phyloP scores from a whole-genome alignment of 805 yeast genomes.

The Yamadazyma sp. region DNA sequence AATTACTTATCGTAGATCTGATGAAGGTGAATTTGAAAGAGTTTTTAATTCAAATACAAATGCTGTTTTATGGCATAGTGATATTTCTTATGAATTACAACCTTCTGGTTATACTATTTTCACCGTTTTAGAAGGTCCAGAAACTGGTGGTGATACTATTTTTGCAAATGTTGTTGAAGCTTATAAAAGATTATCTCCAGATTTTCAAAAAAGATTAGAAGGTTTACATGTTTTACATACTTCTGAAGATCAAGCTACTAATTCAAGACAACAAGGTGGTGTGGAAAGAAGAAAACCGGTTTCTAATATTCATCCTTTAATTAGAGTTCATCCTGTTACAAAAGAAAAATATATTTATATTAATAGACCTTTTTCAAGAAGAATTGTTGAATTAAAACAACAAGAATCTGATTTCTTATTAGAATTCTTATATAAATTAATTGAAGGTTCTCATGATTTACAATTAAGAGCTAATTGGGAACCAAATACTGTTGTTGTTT shows the following conservation, averaged over 20 bases:
- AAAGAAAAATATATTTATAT: slow-evolving; percentile 57
- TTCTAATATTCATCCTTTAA: slow-evolving; percentile 63
- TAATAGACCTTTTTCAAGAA: slow-evolving; percentile 60
- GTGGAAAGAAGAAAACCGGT: slow-evolving; percentile 69
- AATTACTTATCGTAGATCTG: slow-evolving; percentile 53
- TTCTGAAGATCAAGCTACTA: slow-evolving; percentile 65
- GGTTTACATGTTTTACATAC: slow-evolving; percentile 70
- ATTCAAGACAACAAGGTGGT: slow-evolving; percentile 54
- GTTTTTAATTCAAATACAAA: slow-evolving; percentile 33
- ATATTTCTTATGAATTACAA: slow-evolving; percentile 69
- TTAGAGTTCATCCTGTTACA: slow-evolving; percentile 72
- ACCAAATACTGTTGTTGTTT: slow-evolving; percentile 64
- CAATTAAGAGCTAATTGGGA: slow-evolving; percentile 73
- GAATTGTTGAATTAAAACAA: slow-evolving; percentile 67
- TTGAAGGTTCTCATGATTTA: slow-evolving; percentile 54
- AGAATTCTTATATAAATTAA: slow-evolving; percentile 52
- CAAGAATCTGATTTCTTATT: slow-evolving; percentile 67
- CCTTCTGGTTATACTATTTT: slow-evolving; percentile 73
- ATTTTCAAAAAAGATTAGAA: slow-evolving; percentile 52
- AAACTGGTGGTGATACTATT: slow-evolving; percentile 75
- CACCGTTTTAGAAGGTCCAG: slow-evolving; percentile 55
- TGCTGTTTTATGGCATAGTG: slow-evolving; percentile 63
- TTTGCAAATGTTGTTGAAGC: slow-evolving; percentile 73
- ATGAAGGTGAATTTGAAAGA: slow-evolving; percentile 33
- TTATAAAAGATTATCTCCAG: slow-evolving; percentile 66